These are phyloP conservation scores for Yamadazyma blattariae DNA, from an alignment of 1,139 yeast species.

Conservation along the genomic window DNA sequence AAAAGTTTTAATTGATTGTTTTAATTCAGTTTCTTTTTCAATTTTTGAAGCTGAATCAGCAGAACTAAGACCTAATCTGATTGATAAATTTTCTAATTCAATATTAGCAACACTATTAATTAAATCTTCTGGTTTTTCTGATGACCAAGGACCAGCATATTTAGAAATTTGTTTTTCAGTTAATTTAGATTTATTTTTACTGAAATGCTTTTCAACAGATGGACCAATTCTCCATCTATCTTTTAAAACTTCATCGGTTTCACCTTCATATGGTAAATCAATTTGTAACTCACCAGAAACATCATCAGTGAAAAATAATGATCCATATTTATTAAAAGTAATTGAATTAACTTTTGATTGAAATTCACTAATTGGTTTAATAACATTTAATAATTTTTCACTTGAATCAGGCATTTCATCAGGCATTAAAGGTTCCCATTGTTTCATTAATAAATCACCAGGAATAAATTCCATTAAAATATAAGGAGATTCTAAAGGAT, in stretches of 20 bases:
- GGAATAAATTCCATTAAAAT: slow-evolving; percentile 75
- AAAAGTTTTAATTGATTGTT: slow-evolving; percentile 54
- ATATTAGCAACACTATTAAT: slow-evolving; percentile 62
- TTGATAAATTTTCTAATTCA: slow-evolving; percentile 62
- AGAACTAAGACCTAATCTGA: slow-evolving; percentile 53
- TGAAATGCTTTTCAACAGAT: slow-evolving; percentile 73
- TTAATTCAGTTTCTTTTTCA: slow-evolving; percentile 40
- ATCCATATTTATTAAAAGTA: slow-evolving; percentile 72
- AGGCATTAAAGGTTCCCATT: slow-evolving; percentile 79
- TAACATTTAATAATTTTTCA: slow-evolving; percentile 50
- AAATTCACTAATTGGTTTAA: slow-evolving; percentile 61
- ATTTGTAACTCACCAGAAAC: slow-evolving; percentile 40
- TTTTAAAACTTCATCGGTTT: slow-evolving; percentile 54
- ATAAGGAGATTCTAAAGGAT: slow-evolving; percentile 69
- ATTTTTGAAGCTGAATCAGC: slow-evolving; percentile 48
- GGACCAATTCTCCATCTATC: slow-evolving; percentile 91
- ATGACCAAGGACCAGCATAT: slow-evolving; percentile 74
- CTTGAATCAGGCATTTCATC: slow-evolving; percentile 36
- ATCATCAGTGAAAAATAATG: slow-evolving; percentile 72
- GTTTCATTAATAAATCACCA: slow-evolving; percentile 80
- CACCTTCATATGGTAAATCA: slow-evolving; percentile 56
- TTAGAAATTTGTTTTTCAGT: slow-evolving; percentile 43
- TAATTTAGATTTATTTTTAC: slow-evolving; percentile 60
- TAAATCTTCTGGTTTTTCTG: slow-evolving; percentile 55
- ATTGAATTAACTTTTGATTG: slow-evolving; percentile 49